These are phyloP conservation scores for Russula lepida DNA, from an alignment of 768 basidiomycete genomes.

Conservation along the genomic window DNA sequence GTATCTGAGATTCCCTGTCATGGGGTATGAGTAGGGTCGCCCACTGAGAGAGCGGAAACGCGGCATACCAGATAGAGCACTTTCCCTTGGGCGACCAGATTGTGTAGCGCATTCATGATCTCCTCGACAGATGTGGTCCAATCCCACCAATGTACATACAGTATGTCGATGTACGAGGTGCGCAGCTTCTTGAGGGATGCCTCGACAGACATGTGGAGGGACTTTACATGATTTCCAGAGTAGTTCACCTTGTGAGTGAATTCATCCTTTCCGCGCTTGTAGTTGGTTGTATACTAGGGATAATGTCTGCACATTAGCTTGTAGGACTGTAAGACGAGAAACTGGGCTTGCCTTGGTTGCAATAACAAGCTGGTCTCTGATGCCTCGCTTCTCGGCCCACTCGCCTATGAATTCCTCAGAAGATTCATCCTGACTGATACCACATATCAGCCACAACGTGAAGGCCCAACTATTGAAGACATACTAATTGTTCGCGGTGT, in stretches of 20 bases:
- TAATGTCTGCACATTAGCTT: not conserved
- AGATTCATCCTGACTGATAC: constrained; percentile 22
- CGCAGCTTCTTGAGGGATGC: constrained; percentile 41
- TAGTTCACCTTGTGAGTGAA: constrained; percentile 33
- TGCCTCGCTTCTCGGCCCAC: constrained; percentile 32
- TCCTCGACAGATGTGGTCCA: constrained; percentile 31
- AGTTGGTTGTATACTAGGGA: constrained; percentile 25
- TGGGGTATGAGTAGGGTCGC: not conserved
- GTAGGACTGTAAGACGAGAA: not conserved
- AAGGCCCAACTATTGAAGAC: not conserved
- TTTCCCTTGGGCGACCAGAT: constrained; percentile 35
- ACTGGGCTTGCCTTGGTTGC: constrained; percentile 21
- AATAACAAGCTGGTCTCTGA: constrained; percentile 33
- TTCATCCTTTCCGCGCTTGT: constrained; percentile 16
- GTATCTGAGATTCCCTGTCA: constrained; percentile 23
- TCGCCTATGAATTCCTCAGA: constrained; percentile 35
- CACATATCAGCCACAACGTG: not conserved
- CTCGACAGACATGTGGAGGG: constrained; percentile 28
- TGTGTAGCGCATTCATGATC: constrained; percentile 28
- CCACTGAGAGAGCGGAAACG: too few relatives aligned
- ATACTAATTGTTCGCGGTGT: constrained; percentile 33
- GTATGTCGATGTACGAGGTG: constrained; percentile 49
- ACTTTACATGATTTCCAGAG: constrained; percentile 35
- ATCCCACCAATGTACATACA: constrained; percentile 51
- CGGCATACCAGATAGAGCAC: constrained; percentile 33